These are phyloP conservation scores for Citrus mangshanensis DNA, from an alignment of 345 rosid genomes.

Conservation along the genomic window DNA sequence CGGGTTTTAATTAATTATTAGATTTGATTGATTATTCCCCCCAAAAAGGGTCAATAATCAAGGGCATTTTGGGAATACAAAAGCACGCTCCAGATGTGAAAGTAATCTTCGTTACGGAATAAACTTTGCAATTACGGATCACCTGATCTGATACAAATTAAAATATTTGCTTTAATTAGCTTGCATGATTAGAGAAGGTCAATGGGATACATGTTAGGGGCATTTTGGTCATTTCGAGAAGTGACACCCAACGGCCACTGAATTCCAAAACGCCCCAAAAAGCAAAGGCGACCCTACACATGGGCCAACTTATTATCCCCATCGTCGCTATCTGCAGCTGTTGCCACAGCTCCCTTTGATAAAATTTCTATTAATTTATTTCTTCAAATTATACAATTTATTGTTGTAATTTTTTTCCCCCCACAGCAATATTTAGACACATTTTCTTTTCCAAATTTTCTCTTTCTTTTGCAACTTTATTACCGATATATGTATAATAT, in stretches of 20 bases:
- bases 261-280: constrained; percentile 45
- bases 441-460: neutral
- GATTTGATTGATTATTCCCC: neutral
- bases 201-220: constrained; percentile 37
- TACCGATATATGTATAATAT: neutral
- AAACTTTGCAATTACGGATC: neutral
- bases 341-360: constrained; percentile 25
- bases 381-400: constrained; percentile 1
- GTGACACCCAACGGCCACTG: constrained; percentile 40
- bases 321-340: constrained; percentile 66
- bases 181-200: constrained; percentile 27
- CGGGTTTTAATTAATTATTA: neutral
- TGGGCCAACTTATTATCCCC: constrained; percentile 44
- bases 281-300: constrained; percentile 41
- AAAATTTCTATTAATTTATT: constrained; percentile 9
- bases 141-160: neutral
- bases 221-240: constrained; percentile 20
- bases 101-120: constrained; percentile 5
- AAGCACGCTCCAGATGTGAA: neutral
- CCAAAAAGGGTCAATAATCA: neutral
- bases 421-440: too few species aligned
- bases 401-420: neutral
- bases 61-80: constrained; percentile 6
- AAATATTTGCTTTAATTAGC: neutral
- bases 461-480: too few species aligned